Percentiles rank a stretch among this genome's conserved stretches.
Conservation (phyloP, 345 rosid species). For the Gossypium australe region DNA sequence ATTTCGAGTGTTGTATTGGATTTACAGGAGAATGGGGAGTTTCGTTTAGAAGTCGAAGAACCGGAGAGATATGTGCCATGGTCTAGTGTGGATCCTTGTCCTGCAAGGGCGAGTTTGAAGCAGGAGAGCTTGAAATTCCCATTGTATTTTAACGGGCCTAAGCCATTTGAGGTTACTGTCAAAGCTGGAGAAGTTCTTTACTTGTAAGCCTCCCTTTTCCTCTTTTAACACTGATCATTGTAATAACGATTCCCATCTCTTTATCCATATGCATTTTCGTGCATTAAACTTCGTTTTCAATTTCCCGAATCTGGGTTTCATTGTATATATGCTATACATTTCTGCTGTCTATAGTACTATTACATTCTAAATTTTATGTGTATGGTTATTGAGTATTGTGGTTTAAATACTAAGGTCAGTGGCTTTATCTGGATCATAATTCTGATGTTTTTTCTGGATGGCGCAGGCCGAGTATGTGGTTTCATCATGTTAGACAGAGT, state of each 20-base stretch:
- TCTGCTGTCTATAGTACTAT: neutral
- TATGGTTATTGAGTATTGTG: neutral
- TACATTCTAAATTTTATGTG: neutral
- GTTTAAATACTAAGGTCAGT: neutral
- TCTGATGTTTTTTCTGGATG: neutral
- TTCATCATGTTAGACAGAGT: constrained; percentile 85
- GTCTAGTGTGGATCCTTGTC: constrained; percentile 79
- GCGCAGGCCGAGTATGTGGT: constrained; percentile 97
- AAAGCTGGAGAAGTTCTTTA: constrained; percentile 84
- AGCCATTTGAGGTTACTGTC: constrained; percentile 66
- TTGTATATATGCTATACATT: neutral
- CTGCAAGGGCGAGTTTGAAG: constrained; percentile 38
- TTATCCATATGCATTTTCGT: neutral
- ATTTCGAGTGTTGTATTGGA: neutral
- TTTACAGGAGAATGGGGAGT: constrained; percentile 43
- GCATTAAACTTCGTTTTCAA: neutral
- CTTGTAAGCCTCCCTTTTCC: constrained; percentile 45
- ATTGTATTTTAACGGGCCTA: constrained; percentile 65
- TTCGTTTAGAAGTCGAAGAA: constrained; percentile 57
- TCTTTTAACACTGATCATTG: neutral
- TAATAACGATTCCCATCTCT: neutral
- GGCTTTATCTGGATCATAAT: neutral
- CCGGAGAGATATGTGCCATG: constrained; percentile 65
- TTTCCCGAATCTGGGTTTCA: neutral
- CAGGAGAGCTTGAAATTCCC: constrained; percentile 55